Evolutionary conservation across 768 basidiomycete genomes (phyloP).

Genomic region (Clitopilus hobsonii): DNA sequence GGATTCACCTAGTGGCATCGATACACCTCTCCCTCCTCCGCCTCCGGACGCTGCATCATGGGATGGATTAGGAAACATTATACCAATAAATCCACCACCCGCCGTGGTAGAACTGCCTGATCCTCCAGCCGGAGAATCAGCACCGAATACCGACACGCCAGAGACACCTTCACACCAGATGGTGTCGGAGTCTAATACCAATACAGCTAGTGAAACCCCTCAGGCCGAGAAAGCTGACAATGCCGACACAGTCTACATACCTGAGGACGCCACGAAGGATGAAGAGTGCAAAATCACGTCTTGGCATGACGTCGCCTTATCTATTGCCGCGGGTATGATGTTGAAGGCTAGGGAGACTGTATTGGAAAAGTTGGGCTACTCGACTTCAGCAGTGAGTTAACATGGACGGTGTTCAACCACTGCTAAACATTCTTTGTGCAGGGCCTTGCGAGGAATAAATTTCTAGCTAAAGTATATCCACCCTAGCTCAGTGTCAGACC

Average conservation of each 20-base stretch:
- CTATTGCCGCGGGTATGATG: slow-evolving; percentile 87
- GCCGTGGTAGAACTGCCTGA: not conserved
- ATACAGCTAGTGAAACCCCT: not conserved
- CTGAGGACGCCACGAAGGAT: no score
- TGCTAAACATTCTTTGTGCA: slow-evolving; percentile 18
- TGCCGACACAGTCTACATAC: no score
- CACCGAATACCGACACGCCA: not conserved
- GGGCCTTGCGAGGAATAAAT: slow-evolving; percentile 93
- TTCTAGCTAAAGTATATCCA: slow-evolving; percentile 76
- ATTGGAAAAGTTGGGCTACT: slow-evolving; percentile 73
- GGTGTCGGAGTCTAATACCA: slow-evolving; percentile 8
- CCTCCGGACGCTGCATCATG: slow-evolving; percentile 49
- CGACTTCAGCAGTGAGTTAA: slow-evolving; percentile 79
- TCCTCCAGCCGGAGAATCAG: not conserved
- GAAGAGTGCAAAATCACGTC: slow-evolving; percentile 27
- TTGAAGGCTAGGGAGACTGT: slow-evolving; percentile 67
- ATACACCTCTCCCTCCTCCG: slow-evolving; percentile 74
- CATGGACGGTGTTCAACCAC: not conserved
- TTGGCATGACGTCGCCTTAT: slow-evolving; percentile 93
- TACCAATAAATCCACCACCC: slow-evolving; percentile 46
- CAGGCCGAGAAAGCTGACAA: no score
- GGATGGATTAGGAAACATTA: slow-evolving; percentile 53
- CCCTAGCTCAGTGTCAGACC: not conserved
- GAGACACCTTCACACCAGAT: slow-evolving; percentile 16
- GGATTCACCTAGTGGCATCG: slow-evolving; percentile 64